Evolutionary conservation across 1,139 yeast genomes (phyloP).

Genomic region (Saccharomyces uvarum): DNA sequence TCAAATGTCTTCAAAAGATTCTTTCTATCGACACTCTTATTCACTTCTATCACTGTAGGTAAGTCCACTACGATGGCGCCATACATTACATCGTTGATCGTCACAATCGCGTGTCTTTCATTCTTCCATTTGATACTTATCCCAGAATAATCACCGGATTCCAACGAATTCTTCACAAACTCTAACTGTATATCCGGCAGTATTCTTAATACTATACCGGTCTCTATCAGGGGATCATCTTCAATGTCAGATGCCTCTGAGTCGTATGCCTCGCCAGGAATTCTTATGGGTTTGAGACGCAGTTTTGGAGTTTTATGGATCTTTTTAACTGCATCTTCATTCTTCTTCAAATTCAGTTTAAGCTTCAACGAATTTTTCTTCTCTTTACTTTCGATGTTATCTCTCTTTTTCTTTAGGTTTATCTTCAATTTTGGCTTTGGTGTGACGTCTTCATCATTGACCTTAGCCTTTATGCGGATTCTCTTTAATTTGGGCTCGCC

Average conservation of each 20-base stretch:
- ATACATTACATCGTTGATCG: conserved; percentile 47
- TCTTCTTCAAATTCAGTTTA: conserved; percentile 28
- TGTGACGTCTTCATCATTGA: conserved; percentile 1
- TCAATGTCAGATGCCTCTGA: conserved; percentile 95
- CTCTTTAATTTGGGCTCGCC: conserved; percentile 20
- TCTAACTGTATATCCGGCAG: conserved; percentile 61
- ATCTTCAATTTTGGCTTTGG: conserved; percentile 25
- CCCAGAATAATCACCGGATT: conserved; percentile 69
- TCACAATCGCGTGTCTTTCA: conserved; percentile 67
- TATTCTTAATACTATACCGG: conserved; percentile 73
- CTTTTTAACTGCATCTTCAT: conserved; percentile 20
- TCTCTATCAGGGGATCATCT: conserved; percentile 88
- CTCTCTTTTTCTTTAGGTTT: conserved; percentile 26
- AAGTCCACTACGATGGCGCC: conserved; percentile 83
- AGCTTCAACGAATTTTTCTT: conserved; percentile 19
- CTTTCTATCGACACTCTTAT: conserved; percentile 83
- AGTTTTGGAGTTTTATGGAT: conserved; percentile 48
- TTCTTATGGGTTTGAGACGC: conserved; percentile 72
- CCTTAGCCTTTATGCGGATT: conserved; percentile 23
- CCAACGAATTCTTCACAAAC: conserved; percentile 69
- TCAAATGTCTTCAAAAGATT: conserved; percentile 84
- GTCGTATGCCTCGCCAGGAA: conserved; percentile 94
- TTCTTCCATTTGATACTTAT: conserved; percentile 68
- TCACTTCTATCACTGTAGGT: conserved; percentile 83
- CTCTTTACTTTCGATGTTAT: conserved; percentile 4